Percentiles rank a stretch among this genome's conserved stretches.
phyloP scores from a whole-genome alignment of 805 yeast species.

The Candida easanensis region DNA sequence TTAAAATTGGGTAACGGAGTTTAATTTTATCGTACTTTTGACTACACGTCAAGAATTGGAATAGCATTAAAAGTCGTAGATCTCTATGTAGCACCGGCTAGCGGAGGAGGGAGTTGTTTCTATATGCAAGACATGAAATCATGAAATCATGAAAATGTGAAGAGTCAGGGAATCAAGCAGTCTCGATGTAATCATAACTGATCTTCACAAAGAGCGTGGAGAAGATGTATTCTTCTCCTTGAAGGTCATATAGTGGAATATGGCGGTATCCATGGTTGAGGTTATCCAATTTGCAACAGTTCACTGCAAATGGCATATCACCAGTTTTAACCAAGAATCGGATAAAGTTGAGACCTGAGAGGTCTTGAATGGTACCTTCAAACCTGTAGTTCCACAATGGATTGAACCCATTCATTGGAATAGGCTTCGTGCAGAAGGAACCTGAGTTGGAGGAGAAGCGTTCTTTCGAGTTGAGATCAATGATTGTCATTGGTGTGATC shows the following conservation, averaged over 20 bases:
- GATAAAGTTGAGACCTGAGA: conserved; percentile 52
- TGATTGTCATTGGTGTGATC: conserved; percentile 12
- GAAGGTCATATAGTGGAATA: conserved; percentile 67
- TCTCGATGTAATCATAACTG: conserved; percentile 11
- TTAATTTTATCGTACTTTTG: neutral
- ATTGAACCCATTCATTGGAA: conserved; percentile 76
- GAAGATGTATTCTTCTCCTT: conserved; percentile 75
- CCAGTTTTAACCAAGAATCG: conserved; percentile 49
- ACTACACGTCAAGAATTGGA: no score
- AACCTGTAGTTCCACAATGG: conserved; percentile 74
- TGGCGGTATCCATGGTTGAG: conserved; percentile 81
- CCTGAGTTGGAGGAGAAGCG: conserved; percentile 4
- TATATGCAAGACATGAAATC: neutral
- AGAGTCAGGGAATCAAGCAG: no score
- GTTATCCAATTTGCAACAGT: conserved; percentile 58
- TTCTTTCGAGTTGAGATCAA: conserved; percentile 8
- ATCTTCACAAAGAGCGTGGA: conserved; percentile 48
- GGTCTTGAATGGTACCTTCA: conserved; percentile 36
- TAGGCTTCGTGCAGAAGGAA: conserved; percentile 26
- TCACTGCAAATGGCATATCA: conserved; percentile 49
- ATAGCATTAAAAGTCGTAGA: neutral
- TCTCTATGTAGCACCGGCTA: neutral
- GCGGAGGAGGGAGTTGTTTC: neutral
- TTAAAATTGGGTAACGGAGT: neutral
- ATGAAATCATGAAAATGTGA: neutral